These are phyloP conservation scores for Hypoxylon sp. DNA, from an alignment of 2,329 filamentous ascomycete species.

Conservation along the genomic window DNA sequence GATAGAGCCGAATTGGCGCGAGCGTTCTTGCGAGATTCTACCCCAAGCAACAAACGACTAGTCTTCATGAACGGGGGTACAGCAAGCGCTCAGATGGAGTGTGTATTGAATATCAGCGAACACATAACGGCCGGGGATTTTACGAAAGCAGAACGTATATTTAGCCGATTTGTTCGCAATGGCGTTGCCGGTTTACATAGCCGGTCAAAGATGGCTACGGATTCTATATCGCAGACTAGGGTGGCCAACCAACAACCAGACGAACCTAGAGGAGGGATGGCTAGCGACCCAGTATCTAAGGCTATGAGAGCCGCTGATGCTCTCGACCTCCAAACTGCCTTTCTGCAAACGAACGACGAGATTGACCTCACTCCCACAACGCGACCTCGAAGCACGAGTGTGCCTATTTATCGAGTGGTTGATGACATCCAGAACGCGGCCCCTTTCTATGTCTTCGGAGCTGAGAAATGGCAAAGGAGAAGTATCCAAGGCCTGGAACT, in stretches of 20 bases:
- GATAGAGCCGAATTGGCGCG: conserved; percentile 65
- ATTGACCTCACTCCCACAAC: conserved; percentile 61
- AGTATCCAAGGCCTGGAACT: conserved; percentile 13
- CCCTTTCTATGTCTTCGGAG: conserved; percentile 66
- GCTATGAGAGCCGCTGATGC: conserved; percentile 73
- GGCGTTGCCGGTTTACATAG: conserved; percentile 61
- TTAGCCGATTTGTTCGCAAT: conserved; percentile 65
- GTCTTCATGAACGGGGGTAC: conserved; percentile 74
- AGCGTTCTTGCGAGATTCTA: conserved; percentile 65
- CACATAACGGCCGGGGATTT: conserved; percentile 66
- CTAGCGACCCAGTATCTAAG: conserved; percentile 65
- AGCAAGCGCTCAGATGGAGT: conserved; percentile 67
- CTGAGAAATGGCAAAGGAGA: conserved; percentile 40
- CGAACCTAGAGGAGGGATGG: conserved; percentile 33
- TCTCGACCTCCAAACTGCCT: conserved; percentile 69
- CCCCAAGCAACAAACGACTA: conserved; percentile 64
- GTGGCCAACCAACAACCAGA: conserved; percentile 38
- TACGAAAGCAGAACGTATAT: conserved; percentile 65
- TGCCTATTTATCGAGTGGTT: conserved; percentile 63
- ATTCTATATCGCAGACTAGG: conserved; percentile 22
- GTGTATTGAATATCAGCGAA: conserved; percentile 68
- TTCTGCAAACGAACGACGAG: conserved; percentile 65
- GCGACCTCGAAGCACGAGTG: conserved; percentile 64
- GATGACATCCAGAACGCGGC: conserved; percentile 62
- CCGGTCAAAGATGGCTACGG: conserved; percentile 19